Base-by-base conservation (phyloP, 2,329 filamentous ascomycete genomes). In the Fusarium zealandicum region DNA sequence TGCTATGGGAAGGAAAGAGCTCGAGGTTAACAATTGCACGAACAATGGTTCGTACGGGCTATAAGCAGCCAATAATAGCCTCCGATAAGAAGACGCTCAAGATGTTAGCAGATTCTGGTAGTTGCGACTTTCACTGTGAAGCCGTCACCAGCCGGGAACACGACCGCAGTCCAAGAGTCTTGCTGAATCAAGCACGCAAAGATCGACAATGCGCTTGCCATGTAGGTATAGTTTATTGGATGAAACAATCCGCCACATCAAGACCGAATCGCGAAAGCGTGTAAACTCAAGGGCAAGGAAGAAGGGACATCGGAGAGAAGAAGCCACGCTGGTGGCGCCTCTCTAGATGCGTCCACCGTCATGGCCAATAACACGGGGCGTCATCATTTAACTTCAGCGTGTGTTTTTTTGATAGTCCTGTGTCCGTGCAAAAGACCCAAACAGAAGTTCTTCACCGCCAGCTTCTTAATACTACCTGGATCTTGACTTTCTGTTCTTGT, bases 381-480 rank as follows among this genome's bases (percentile, higher is more conserved):
- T 59, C 46, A 59, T 62, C 37, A 47, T 56, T 55, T 36, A 56
- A 25, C 7, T 8, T 7, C 22, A 8, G 22, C 9, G 6, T 25
- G 22, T 4, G 20, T 9, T 25, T 25, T 25, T 3, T 3, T 25
- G 7, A 9, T 25, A 7, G 7, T 25, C 22, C 4, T 25, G 7
- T 5, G 22, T 9, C 6, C 3, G 9, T 25, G 22, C 22, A 8
- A 25, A 8, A 25, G 22, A 25, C 9, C 7, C 6, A 25, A 7
- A 25, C 22, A 25, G n/a, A n/a, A n/a, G n/a, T 22, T 18, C 9
- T 56, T 59, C 54, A 62, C 58, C 58, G 54, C 58, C 20, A 41
- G 62, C 38, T 42, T 31, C 22, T 25, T 25, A 3, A 7, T 62
- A n/a, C n/a, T 27, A 54, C 41, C 30, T 54, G 43, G 16, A 40